Evolutionary conservation across 805 yeast species (phyloP).

Genomic region (Clavispora vitiphila): DNA sequence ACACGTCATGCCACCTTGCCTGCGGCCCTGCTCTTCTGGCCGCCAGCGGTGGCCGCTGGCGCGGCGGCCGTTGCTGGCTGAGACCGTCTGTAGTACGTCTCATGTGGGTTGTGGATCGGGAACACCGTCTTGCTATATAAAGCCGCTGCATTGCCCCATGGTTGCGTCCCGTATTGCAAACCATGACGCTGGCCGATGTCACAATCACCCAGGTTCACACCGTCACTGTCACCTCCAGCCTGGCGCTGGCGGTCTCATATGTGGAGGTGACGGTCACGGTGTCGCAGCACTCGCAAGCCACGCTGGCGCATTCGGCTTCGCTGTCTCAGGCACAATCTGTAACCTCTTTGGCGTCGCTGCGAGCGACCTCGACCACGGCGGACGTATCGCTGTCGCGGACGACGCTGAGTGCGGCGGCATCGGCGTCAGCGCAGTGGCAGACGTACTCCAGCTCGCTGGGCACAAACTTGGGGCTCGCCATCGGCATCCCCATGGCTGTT

Average conservation of each 20-base stretch:
- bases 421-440: not conserved
- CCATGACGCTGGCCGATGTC: too few species aligned
- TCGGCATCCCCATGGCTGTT: conserved; percentile 29
- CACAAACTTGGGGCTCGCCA: conserved; percentile 25
- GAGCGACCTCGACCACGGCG: not conserved
- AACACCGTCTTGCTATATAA: not conserved
- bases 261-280: not conserved
- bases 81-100: not conserved
- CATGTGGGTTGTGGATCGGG: not conserved
- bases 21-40: too few species aligned
- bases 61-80: too few species aligned
- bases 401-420: not conserved
- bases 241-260: not conserved
- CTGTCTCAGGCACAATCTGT: not conserved
- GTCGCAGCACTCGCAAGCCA: not conserved
- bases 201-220: not conserved
- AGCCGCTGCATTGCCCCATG: too few species aligned
- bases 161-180: too few species aligned
- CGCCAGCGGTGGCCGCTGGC: too few species aligned
- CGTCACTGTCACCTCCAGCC: not conserved
- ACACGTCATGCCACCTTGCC: too few species aligned
- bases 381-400: too few species aligned
- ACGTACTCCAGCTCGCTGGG: not conserved
- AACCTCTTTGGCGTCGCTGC: not conserved
- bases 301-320: not conserved